Evolutionary conservation across 192 early-diverging fungal genomes (phyloP).

Genomic region (Coemansia sp.): DNA sequence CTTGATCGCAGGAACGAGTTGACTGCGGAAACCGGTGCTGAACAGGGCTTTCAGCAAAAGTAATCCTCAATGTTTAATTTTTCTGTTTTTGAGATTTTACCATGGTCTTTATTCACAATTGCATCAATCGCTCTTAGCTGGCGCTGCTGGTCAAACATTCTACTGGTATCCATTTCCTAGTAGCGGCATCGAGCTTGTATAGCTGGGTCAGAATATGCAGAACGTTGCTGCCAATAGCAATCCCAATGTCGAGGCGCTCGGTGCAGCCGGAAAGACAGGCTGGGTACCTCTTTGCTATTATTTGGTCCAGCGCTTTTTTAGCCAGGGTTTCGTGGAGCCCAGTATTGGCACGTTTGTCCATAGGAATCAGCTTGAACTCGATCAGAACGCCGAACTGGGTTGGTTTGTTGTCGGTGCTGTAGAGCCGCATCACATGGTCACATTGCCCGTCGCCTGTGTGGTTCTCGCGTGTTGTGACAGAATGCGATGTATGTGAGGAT

Average conservation of each 20-base stretch:
- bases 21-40: too few species aligned
- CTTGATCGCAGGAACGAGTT: too few species aligned
- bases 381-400: conserved; percentile 37
- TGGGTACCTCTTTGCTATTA: conserved; percentile 19
- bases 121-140: background rate
- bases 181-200: conserved; percentile 15
- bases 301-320: conserved; percentile 15
- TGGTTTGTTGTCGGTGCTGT: conserved; percentile 17
- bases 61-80: too few species aligned
- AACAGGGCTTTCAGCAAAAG: too few species aligned
- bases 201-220: conserved; percentile 14
- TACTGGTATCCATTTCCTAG: conserved; percentile 14
- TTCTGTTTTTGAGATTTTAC: too few species aligned
- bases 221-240: conserved; percentile 40
- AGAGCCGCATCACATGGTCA: conserved; percentile 19
- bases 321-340: conserved; percentile 13
- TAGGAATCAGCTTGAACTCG: conserved; percentile 38
- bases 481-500: background rate
- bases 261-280: conserved; percentile 27
- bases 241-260: conserved; percentile 40
- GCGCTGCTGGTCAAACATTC: background rate
- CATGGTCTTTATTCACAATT: background rate
- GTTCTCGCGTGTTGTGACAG: conserved; percentile 11
- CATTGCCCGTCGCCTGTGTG: conserved; percentile 12
- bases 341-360: conserved; percentile 7